Evolutionary conservation across 345 rosid species (phyloP).

Genomic region (Murraya koenigii): DNA sequence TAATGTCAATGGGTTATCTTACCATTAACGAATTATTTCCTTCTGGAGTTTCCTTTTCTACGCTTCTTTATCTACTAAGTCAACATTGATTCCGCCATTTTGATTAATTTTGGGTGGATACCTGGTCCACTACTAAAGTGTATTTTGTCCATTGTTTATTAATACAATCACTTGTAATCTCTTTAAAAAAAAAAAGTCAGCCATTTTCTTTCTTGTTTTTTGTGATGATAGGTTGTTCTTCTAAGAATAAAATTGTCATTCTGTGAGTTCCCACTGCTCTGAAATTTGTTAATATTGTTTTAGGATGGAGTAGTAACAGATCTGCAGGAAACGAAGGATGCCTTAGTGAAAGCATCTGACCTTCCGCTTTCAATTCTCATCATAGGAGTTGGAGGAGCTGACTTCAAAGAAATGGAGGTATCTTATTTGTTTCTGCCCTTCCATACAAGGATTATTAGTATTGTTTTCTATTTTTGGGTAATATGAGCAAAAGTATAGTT

Average conservation of each 20-base stretch:
- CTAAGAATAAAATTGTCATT: conserved; percentile 1
- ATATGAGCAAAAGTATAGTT: neutral
- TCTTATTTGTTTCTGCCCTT: neutral
- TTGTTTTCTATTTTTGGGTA: neutral
- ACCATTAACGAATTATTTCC: neutral
- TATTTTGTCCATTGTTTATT: too few relatives aligned
- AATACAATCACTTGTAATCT: too few relatives aligned
- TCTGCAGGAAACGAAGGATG: conserved; percentile 94
- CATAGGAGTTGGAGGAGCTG: conserved; percentile 99
- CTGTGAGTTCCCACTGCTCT: conserved; percentile 9
- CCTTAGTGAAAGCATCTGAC: conserved; percentile 88
- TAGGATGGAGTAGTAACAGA: conserved; percentile 97
- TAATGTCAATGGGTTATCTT: too few relatives aligned
- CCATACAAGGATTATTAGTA: neutral
- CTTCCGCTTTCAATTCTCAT: conserved; percentile 88
- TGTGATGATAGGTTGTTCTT: conserved; percentile 2
- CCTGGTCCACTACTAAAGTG: too few relatives aligned
- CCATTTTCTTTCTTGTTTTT: neutral
- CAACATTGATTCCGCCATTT: neutral
- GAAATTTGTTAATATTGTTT: conserved; percentile 15
- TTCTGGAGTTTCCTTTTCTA: neutral
- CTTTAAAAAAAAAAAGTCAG: too few relatives aligned
- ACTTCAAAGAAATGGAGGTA: conserved; percentile 99
- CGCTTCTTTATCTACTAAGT: neutral
- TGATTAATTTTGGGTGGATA: too few relatives aligned